Base-by-base conservation (phyloP, 169 alveolate species). In the Besnoitia besnoiti region DNA sequence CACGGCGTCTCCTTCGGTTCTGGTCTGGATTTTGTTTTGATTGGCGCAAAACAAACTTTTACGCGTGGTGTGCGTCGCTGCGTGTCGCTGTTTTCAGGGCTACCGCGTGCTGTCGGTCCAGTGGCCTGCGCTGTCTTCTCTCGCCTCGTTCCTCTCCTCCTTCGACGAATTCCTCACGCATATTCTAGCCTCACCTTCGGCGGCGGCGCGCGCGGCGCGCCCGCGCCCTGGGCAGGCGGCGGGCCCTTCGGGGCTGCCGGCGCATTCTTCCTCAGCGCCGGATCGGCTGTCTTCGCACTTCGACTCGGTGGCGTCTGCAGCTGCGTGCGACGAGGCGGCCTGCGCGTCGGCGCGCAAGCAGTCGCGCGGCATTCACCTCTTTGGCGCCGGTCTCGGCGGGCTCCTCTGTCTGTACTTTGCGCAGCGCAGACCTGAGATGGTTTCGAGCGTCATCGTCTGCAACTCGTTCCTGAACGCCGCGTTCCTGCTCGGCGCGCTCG, bases 111-210 rank as follows among this genome's bases (percentile, higher is more conserved):
- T 77, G 12, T 77, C 85, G 37, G 50, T 77, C 1, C 85, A 77
- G 85, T 77, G 85, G 85, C 85, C 85, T 16, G 85, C 85, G 33
- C 44, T 77, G 37, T 77, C 85, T 39, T 77, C 85, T 39, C 85
- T 77, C 59, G 44, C 50, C 33, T 33, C 50, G 35, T 77, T 77
- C 44, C 85, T 77, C n/a, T 33, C 49, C 14, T 33, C 50, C 59
- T 42, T 77, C 37, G 85, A 77, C 85, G 85, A 30, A 21, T 77
- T 77, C 33, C 55, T 77, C 55, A 24, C 85, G 33, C 55, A 77
- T 10, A 33, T 77, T 3, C 85, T 33, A 1, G 51, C 80, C n/a
- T n/a, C 67, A n/a, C 7, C 59, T 49, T 19, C 67, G 67, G 67
- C 67, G 5, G 30, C 67, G 33, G 12, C 67, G 67, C 7, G 67